phyloP scores from a whole-genome alignment of 2,329 filamentous ascomycete genomes.

The Emmonsiellopsis sp. region DNA sequence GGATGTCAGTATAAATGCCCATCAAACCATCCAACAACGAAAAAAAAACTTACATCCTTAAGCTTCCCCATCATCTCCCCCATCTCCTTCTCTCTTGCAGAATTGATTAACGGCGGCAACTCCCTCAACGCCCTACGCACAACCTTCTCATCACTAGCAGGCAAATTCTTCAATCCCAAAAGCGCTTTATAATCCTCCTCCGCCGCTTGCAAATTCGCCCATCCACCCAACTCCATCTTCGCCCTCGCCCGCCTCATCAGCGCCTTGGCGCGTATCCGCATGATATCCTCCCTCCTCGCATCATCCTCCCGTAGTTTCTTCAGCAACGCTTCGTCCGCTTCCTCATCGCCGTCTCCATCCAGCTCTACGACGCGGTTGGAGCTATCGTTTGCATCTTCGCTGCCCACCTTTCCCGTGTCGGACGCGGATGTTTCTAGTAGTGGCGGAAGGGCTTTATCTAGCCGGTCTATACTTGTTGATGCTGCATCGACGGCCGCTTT shows the following conservation, averaged over 20 bases:
- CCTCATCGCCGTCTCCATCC: slow-evolving; percentile 27
- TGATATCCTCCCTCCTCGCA: slow-evolving; percentile 52
- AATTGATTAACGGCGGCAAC: slow-evolving; percentile 61
- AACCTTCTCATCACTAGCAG: slow-evolving; percentile 55
- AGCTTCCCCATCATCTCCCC: slow-evolving; percentile 97
- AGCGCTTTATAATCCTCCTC: slow-evolving; percentile 70
- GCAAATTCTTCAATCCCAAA: slow-evolving; percentile 50
- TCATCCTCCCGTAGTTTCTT: slow-evolving; percentile 35
- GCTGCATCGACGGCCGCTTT: slow-evolving; percentile 69
- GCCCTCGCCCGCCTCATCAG: slow-evolving; percentile 71
- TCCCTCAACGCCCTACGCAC: slow-evolving; percentile 56
- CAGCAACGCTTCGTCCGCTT: slow-evolving; percentile 33
- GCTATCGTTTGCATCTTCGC: slow-evolving; percentile 9
- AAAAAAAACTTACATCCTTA: slow-evolving; percentile 53
- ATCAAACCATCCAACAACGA: neutral
- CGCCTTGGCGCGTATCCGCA: slow-evolving; percentile 71
- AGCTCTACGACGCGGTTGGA: slow-evolving; percentile 40
- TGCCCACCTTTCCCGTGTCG: slow-evolving; percentile 15
- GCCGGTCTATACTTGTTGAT: slow-evolving; percentile 58
- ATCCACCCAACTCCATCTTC: slow-evolving; percentile 60
- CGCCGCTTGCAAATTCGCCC: slow-evolving; percentile 70
- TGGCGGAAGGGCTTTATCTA: slow-evolving; percentile 53
- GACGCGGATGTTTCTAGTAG: slow-evolving; percentile 17
- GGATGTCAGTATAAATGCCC: slow-evolving; percentile 8
- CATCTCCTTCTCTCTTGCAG: slow-evolving; percentile 78